These are phyloP conservation scores for Plectosphaerella sp. DNA, from an alignment of 2,329 filamentous ascomycete genomes.

Conservation along the genomic window DNA sequence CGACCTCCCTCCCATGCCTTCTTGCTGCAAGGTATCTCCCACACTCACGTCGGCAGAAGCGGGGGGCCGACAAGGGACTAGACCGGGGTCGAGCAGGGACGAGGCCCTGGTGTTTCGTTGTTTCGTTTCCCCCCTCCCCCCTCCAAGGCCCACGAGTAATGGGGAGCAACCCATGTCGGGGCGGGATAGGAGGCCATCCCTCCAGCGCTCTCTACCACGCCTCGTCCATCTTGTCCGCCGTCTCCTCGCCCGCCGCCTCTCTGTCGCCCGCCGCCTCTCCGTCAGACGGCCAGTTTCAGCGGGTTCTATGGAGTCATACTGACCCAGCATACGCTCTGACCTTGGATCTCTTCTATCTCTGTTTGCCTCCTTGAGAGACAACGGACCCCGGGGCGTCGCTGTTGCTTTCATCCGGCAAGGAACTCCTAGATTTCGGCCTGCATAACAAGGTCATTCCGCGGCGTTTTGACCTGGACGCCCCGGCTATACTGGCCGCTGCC, in stretches of 20 bases:
- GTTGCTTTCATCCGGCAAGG: not conserved
- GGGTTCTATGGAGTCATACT: not conserved
- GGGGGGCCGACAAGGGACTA: slow-evolving; percentile 7
- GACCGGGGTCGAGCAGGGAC: slow-evolving; percentile 1
- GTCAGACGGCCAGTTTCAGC: not conserved
- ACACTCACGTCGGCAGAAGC: slow-evolving; percentile 11
- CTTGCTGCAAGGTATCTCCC: slow-evolving; percentile 9
- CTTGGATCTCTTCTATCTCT: too few species aligned
- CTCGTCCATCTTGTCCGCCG: too few species aligned
- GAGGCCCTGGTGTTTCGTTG: not conserved
- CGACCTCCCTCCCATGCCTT: not conserved
- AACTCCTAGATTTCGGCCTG: not conserved
- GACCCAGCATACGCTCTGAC: too few species aligned
- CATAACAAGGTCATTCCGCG: not conserved
- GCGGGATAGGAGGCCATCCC: not conserved
- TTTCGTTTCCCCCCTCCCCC: slow-evolving; percentile 1
- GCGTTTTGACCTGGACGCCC: not conserved
- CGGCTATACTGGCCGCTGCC: slow-evolving; percentile 2
- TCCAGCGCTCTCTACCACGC: not conserved
- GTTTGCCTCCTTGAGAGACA: too few species aligned
- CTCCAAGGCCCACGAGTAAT: not conserved
- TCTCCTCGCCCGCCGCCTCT: too few species aligned
- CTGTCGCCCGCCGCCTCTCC: too few species aligned
- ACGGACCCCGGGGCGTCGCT: too few species aligned
- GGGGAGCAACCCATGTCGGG: not conserved